Evolutionary conservation across 116 monocot species (phyloP), one percentile per base, ranked within the genome.

Genomic region (Papilionanthe hybrid): DNA sequence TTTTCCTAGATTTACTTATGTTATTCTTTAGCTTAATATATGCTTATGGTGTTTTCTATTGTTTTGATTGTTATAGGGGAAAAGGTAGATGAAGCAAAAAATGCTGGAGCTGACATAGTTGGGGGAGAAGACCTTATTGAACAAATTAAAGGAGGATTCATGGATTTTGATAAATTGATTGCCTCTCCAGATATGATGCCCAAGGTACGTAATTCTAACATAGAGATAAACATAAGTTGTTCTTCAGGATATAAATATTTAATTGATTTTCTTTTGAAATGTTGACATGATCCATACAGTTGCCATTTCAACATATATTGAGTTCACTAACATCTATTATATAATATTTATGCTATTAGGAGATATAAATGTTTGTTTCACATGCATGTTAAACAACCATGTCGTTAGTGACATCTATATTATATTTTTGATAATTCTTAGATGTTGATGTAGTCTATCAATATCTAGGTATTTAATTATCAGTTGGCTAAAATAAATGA

Each of bases 121-220:
- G 97, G 97, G 79, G 94, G 89, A 85, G 97, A 97, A 77, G 97
- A 97, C 41, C 75, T 97, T 29, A 92, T 97, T 43, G 78, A 88
- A 67, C 83, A 97, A 87, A 92, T 97, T 58, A 97, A 89, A 76
- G 91, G 86, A 66, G 97, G 97, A 79, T 97, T 97, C 43, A 92
- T 97, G 97, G 97, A 94, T 1, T 97, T 97, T 78, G 97, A 97
- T 81, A 97, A 97, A 82, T 80, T 97, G 79, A 94, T 97, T 87
- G 94, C 97, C 81, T 92, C 94, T 79, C 97, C 97, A 45, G 97
- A 97, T 87, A 97, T 97, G 97, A 97, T 97, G 97, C 97, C 97
- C 25, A 97, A 97, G 91, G 94, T 94, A 83, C 71, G 29, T 11
- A 25, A 32, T 60, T 67, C 5, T 22, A 49, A 20, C 1, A 4